Evolutionary conservation across 306 rosid species (phyloP), one percentile per base, ranked within the genome.

Genomic region (Rosa chinensis): DNA sequence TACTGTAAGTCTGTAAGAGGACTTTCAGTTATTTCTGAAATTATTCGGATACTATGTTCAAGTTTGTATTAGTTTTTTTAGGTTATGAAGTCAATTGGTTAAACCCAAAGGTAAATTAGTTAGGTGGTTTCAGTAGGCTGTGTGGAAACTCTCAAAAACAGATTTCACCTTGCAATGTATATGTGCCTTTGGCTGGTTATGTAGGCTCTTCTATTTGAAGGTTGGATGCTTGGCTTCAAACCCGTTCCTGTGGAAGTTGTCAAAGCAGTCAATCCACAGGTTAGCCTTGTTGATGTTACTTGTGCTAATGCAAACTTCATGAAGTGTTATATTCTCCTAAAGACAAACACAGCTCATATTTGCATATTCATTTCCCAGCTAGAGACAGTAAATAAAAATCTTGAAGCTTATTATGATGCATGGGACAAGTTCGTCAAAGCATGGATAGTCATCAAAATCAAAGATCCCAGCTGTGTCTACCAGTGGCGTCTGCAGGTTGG

Each of bases 171-270:
- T 42, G 48, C 20, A 17, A 17, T 72, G 39, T 23, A 66, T 71
- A 61, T 42, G n/a, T 79, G 61, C 66, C 72, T 73, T 78, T 49
- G 55, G 53, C 70, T 85, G 88, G 79, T 70, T 66, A 53, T 85
- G 35, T 82, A 95, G 99, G 97, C 63, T 74, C 86, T 95, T 86
- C 79, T 95, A 77, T 90, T 93, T 58, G 99, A 95, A 88, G 99
- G 98, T 64, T 95, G 97, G 99, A 95, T 93, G 98, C 98, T 95
- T 76, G 99, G 99, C 66, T 95, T 93, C 91, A 90, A 86, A 83
- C 94, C 98, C 35, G 77, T 88, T 84, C 94, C 97, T 2, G 52
- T 74, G 49, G 97, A 95, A 80, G 84, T 64, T 61, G 97, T 93
- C 58, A 89, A 82, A 82, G 86, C 74, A 0, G 88, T 93, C 78